phyloP scores from a whole-genome alignment of 108 stramenopile genomes.

The Skeletonema costatum region DNA sequence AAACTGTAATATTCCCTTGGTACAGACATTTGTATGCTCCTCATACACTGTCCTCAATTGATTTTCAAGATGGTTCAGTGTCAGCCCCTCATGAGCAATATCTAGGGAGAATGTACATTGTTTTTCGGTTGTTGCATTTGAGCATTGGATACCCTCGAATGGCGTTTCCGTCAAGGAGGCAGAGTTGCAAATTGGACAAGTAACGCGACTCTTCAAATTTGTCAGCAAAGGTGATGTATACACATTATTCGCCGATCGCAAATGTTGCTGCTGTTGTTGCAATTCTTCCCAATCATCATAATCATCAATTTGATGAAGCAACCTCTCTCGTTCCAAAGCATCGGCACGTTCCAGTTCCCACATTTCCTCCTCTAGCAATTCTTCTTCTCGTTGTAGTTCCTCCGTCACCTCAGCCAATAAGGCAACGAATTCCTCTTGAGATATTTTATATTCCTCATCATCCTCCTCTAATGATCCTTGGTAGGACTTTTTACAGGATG shows the following conservation, averaged over 20 bases:
- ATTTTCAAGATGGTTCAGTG: slow-evolving; percentile 25
- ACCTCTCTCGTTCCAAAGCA: slow-evolving; percentile 17
- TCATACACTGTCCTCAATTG: slow-evolving; percentile 25
- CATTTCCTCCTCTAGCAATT: slow-evolving; percentile 16
- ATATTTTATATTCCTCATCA: slow-evolving; percentile 16
- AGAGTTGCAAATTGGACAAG: slow-evolving; percentile 36
- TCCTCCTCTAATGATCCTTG: neutral
- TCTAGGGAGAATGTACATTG: slow-evolving; percentile 32
- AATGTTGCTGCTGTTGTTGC: slow-evolving; percentile 19
- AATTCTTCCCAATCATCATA: slow-evolving; percentile 20
- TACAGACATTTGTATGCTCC: slow-evolving; percentile 26
- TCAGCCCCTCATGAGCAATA: slow-evolving; percentile 39
- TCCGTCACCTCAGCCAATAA: slow-evolving; percentile 33
- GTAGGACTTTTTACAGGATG: slow-evolving; percentile 7
- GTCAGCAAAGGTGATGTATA: slow-evolving; percentile 27
- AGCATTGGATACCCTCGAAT: slow-evolving; percentile 23
- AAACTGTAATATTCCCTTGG: slow-evolving; percentile 14
- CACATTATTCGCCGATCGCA: neutral
- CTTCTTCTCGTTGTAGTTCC: slow-evolving; percentile 28
- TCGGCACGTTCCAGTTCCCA: slow-evolving; percentile 23
- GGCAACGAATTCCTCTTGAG: slow-evolving; percentile 20
- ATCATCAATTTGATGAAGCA: slow-evolving; percentile 21
- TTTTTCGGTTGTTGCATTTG: neutral
- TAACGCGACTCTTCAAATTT: slow-evolving; percentile 10
- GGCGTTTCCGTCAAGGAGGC: slow-evolving; percentile 29